phyloP scores from a whole-genome alignment of 148 eudicot species.

The Rhododendron simsii region DNA sequence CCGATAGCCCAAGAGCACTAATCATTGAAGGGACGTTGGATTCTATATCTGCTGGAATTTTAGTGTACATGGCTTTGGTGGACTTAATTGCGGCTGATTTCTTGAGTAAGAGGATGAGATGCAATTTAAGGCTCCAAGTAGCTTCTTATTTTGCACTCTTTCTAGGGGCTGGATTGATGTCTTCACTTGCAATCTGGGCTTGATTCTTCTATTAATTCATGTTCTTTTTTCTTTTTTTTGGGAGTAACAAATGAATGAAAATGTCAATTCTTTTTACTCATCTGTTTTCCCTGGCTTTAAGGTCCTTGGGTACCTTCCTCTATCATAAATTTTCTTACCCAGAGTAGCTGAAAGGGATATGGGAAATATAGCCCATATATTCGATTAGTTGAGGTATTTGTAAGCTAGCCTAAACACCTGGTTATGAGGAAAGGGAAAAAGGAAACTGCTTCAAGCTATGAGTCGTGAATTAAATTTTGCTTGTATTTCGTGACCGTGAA shows the following conservation, averaged over 20 bases:
- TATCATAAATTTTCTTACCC: not conserved
- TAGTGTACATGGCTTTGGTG: slow-evolving; percentile 90
- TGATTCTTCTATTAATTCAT: slow-evolving; percentile 19
- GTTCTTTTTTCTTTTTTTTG: not conserved
- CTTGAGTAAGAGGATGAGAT: slow-evolving; percentile 91
- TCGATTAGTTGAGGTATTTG: no score
- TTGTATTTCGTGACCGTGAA: no score
- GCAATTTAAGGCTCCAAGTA: slow-evolving; percentile 69
- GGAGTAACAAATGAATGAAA: not conserved
- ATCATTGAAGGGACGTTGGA: slow-evolving; percentile 76
- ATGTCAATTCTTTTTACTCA: not conserved
- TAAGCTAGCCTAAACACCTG: no score
- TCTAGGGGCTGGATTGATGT: slow-evolving; percentile 81
- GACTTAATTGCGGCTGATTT: slow-evolving; percentile 98
- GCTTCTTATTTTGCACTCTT: slow-evolving; percentile 74
- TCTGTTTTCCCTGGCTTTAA: not conserved
- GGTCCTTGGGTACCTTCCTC: not conserved
- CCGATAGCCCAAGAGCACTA: slow-evolving; percentile 67
- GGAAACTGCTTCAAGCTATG: no score
- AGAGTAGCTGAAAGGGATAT: not conserved
- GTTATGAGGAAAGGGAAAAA: no score
- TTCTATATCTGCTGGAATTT: slow-evolving; percentile 85
- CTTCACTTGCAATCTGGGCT: slow-evolving; percentile 81
- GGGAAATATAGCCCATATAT: no score
- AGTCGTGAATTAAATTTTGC: no score